Evolutionary conservation across 2,329 filamentous ascomycete genomes (phyloP).

Genomic region (Beauveria rudraprayagi): DNA sequence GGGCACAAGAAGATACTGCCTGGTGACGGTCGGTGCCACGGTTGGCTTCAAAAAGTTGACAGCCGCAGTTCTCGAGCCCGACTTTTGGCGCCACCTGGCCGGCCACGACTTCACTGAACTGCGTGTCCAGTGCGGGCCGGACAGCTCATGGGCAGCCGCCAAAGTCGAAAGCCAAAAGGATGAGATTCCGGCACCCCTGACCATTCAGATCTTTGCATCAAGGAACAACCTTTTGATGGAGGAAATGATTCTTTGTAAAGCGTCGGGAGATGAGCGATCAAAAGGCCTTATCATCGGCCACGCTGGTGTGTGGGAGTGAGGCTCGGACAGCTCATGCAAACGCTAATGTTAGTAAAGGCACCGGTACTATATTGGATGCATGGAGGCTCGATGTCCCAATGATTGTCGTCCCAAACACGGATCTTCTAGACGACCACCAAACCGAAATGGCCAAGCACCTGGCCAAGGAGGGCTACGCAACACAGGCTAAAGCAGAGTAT

Average conservation of each 20-base stretch:
- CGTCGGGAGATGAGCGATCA: constrained; percentile 33
- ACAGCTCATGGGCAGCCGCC: constrained; percentile 35
- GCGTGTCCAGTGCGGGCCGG: constrained; percentile 71
- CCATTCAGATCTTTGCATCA: constrained; percentile 24
- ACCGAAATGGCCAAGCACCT: constrained; percentile 75
- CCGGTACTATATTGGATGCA: constrained; percentile 80
- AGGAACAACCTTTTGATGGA: constrained; percentile 28
- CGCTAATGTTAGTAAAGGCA: constrained; percentile 46
- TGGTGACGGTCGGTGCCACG: constrained; percentile 90
- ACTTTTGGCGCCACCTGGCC: constrained; percentile 55
- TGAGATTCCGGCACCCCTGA: constrained; percentile 20
- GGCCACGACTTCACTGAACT: constrained; percentile 60
- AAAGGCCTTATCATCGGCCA: constrained; percentile 80
- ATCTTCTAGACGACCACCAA: constrained; percentile 84
- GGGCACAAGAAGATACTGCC: constrained; percentile 41
- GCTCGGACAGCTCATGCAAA: neutral
- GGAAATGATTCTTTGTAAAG: constrained; percentile 48
- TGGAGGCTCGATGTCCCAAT: constrained; percentile 66
- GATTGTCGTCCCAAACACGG: constrained; percentile 82
- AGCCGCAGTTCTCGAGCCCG: constrained; percentile 50
- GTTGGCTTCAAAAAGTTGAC: constrained; percentile 72
- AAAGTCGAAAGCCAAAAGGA: constrained; percentile 15
- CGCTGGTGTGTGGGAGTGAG: constrained; percentile 56
- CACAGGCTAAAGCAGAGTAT: constrained; percentile 62
- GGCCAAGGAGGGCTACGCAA: constrained; percentile 64